These are phyloP conservation scores for Citrus medica DNA, from an alignment of 345 rosid species.

Conservation along the genomic window DNA sequence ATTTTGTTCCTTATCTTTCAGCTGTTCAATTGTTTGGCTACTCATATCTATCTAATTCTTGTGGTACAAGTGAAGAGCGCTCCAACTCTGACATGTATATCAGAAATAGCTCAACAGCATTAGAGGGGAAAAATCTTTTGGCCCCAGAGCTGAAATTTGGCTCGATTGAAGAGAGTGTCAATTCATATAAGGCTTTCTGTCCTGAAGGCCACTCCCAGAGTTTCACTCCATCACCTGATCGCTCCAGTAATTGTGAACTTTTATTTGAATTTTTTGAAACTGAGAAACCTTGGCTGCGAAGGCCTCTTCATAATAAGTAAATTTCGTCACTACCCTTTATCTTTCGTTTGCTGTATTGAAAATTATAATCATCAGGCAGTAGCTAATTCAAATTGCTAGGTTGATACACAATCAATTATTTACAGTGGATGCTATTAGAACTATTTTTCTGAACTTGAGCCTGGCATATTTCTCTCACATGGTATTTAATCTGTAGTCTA, in stretches of 20 bases:
- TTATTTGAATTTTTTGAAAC: slow-evolving; percentile 26
- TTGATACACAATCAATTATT: no score
- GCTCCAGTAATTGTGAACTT: slow-evolving; percentile 19
- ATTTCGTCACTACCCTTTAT: not conserved
- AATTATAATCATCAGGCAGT: not conserved
- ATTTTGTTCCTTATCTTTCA: slow-evolving; percentile 32
- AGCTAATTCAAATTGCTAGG: not conserved
- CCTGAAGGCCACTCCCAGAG: not conserved
- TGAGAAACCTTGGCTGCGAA: slow-evolving; percentile 19
- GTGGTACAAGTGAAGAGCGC: not conserved
- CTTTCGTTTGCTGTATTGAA: not conserved
- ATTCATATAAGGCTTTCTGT: not conserved
- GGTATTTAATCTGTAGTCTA: not conserved
- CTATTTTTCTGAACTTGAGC: not conserved
- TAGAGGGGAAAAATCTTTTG: not conserved
- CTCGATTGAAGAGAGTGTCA: not conserved
- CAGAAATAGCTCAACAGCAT: not conserved
- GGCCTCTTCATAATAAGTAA: slow-evolving; percentile 28
- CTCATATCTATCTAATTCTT: slow-evolving; percentile 7
- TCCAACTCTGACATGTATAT: not conserved
- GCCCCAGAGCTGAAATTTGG: not conserved
- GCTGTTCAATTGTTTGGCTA: slow-evolving; percentile 27
- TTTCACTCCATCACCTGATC: not conserved
- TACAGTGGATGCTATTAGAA: not conserved
- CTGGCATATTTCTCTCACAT: not conserved